Conservation (phyloP, 2,329 filamentous ascomycete species). For the Ceratocystis variospora region DNA sequence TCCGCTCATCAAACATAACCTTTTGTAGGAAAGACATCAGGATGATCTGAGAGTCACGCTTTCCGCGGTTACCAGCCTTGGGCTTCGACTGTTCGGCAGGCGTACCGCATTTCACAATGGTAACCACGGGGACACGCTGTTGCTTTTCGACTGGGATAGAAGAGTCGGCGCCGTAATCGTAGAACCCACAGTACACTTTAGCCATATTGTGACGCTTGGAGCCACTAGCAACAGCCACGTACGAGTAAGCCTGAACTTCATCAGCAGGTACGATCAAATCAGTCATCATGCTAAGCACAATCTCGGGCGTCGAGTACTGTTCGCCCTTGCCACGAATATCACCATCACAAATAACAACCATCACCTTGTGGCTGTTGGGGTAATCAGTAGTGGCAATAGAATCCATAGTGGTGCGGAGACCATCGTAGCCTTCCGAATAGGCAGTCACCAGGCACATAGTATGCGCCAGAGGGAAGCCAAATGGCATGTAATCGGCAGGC, state of each 20-base stretch:
- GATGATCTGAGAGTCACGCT: conserved; percentile 97
- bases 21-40: conserved; percentile 99
- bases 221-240: conserved; percentile 89
- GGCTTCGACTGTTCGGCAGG: conserved; percentile 66
- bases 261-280: conserved; percentile 68
- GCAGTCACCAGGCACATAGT: conserved; percentile 88
- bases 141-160: conserved; percentile 72
- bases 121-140: conserved; percentile 94
- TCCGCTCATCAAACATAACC: conserved; percentile 99
- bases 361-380: conserved; percentile 96
- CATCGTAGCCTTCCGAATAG: conserved; percentile 90
- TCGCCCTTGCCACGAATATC: conserved; percentile 95
- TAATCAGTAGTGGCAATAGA: conserved; percentile 97
- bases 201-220: conserved; percentile 99
- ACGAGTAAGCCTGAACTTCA: conserved; percentile 81
- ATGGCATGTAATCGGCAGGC: conserved; percentile 92
- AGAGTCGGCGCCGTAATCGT: conserved; percentile 80
- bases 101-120: conserved; percentile 89
- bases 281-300: conserved; percentile 85
- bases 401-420: conserved; percentile 84
- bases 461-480: conserved; percentile 87
- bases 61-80: conserved; percentile 94
- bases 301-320: conserved; percentile 71
- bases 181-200: conserved; percentile 95
- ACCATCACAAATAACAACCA: conserved; percentile 92